Base-by-base conservation (phyloP, 2,329 filamentous ascomycete genomes). In the Stachybotrys elegans region DNA sequence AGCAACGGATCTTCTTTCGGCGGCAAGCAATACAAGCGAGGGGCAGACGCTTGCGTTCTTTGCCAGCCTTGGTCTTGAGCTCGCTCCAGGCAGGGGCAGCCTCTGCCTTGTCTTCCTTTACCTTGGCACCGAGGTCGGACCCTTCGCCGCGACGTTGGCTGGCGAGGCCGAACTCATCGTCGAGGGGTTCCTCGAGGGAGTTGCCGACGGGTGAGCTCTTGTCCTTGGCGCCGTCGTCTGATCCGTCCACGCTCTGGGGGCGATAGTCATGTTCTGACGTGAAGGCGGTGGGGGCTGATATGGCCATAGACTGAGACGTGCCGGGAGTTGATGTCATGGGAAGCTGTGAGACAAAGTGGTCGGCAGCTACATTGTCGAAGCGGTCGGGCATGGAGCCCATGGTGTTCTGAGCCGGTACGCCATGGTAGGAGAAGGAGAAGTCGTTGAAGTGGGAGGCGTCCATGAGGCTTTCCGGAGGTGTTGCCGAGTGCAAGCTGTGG, bases 1-100 rank as follows among this genome's bases (percentile, higher is more conserved):
- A 97, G 63, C 93, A 98, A 43, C 92, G 83, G 51, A 98, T 97
- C 72, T 98, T 98, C 71, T 98, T 98, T 57, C 93, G 79, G 25
- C 93, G 81, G 60, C 93, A 98, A 29, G 91, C 91, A 57, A 97
- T 96, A 62, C 93, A 98, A 14, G 93, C 93, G 42, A 97, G 73
- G 3, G 93, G 93, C 25, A 98, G 70, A 35, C 93, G 79, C 66
- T 97, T 97, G 42, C 93, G 81, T 63, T 97, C 93, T 65, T 97
- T 98, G 14, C 93, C 93, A 3, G 93, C 93, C 64, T 92, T 92
- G 4, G 87, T 92, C 65, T 92, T 92, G 51, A 91, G 71, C 60
- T 92, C 87, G 55, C 81, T 91, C 87, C 87, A 92, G 13, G 83
- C 72, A 13, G 84, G 82, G 8, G 76, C 70, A 8, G 75, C 70